Base-by-base conservation (phyloP, 345 rosid genomes). In the Chamaenerion angustifolium region DNA sequence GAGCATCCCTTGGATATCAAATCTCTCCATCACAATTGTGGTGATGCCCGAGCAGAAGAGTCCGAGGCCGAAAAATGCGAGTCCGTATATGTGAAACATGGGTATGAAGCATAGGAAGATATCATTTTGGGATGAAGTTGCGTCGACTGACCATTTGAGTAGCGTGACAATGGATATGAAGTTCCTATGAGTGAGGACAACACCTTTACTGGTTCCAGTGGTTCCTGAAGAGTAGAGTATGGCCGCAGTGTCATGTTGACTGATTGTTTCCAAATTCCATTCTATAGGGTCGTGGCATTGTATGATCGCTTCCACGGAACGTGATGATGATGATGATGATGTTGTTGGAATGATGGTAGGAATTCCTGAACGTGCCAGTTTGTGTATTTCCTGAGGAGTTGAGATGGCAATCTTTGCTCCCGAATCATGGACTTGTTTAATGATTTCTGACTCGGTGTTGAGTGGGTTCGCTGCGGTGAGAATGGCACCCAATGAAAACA, bases 211-310 rank as follows among this genome's bases (percentile, higher is more conserved):
- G 9, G 61, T 60, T 10, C 88, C 84, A 0, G 84, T 73, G 11
- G 88, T 81, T 11, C 82, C 88, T n/a, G 88, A 81, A 14, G 82
- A 81, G 66, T 78, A 81, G 2, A 78, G 66, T 19, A 81, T 44
- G 6, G 88, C 78, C 0, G 84, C 84, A 3, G 73, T 76, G 56
- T 81, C 82, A 0, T 71, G 31, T 51, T 78, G 88, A 11, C 35
- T 47, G 17, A 50, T 44, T 5, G 4, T 44, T 0, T 69, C 63
- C 41, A 59, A 51, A 25, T 71, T 70, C 0, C 4, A 11, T 21
- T 21, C 25, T 12, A 35, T 16, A 6, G 73, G 68, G 42, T 74
- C 79, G 10, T 72, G 50, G 42, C 72, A 46, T 40, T 70, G 71
- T 7, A 78, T 72, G 7, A 82, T 40, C 43, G 72, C 82, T 61